Evolutionary conservation across 1,284 basidiomycete species (phyloP), one percentile per base, ranked within the genome.

Genomic region (Ceratobasidium sp.): DNA sequence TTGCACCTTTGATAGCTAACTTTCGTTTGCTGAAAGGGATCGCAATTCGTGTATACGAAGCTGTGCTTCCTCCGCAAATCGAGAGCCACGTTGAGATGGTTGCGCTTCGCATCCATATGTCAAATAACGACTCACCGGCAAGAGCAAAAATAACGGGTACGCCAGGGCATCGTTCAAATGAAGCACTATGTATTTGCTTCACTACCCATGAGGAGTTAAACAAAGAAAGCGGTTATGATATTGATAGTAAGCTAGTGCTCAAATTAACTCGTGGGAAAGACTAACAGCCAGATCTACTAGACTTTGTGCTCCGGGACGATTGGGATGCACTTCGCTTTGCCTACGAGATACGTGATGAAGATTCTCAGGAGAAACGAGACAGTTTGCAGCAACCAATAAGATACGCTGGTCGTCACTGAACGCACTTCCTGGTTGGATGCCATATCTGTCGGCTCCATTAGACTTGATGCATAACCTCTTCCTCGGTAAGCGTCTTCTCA

Each of bases 381-480:
- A 64, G 11, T 47, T 47, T 47, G 15, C 36, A 47, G 2, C 15
- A 47, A 24, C 15, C 1, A 15, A 64, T 29, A 44, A 44, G 11
- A 17, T 85, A 1, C 79, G 81, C 0, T 86, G 82, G 82, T 82
- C 83, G 0, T 79, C 81, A 56, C 78, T 86, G 1, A 81, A 82
- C 74, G 59, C 75, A 6, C 80, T 86, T 1, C 78, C 79, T 0
- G 86, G 86, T 72, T 86, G 82, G 82, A 80, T 85, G 75, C 84
- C 82, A 0, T 78, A 80, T 0, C 53, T 60, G 19, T 81, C 80
- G 75, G 77, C 81, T 7, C 82, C 85, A 7, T 78, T 84, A 22
- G 82, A 84, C 76, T 51, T 76, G 1, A 85, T 86, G 82, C 84
- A 85, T 67, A 79, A 79, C 5, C 75, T 81, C 0, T 81, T 79